A percentile compares a stretch with the other conserved stretches of the same genome.
Evolutionary conservation across 257 asterid genomes (phyloP).

Genomic region (Linaria vulgaris): DNA sequence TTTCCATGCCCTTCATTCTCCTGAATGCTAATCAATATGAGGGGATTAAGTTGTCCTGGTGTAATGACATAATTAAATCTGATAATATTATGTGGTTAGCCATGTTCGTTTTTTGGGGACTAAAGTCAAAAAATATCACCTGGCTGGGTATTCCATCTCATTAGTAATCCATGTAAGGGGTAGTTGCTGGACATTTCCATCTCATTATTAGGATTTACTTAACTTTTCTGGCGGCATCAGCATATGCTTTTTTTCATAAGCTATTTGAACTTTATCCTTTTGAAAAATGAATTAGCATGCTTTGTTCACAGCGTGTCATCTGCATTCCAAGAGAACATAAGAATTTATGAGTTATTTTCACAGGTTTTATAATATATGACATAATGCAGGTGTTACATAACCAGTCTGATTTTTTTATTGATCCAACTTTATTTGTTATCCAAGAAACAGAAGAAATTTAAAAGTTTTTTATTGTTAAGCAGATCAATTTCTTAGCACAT

Average conservation of each 20-base stretch:
- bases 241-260: background rate
- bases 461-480: no score
- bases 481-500: no score
- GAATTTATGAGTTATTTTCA: background rate
- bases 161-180: no score
- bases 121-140: background rate
- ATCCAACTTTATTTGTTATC: no score
- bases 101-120: background rate
- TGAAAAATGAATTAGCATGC: background rate
- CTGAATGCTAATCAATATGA: background rate
- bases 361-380: background rate
- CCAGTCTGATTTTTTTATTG: no score
- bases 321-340: background rate
- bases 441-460: no score
- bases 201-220: background rate
- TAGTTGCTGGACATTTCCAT: background rate
- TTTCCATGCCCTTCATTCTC: background rate
- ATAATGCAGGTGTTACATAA: no score
- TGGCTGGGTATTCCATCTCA: no score
- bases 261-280: background rate
- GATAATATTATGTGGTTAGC: background rate
- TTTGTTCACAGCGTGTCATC: background rate
- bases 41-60: background rate
- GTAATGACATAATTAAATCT: background rate
- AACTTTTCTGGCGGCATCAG: background rate